These are phyloP conservation scores for Cyathus striatus DNA, from an alignment of 768 basidiomycete species.

Conservation along the genomic window DNA sequence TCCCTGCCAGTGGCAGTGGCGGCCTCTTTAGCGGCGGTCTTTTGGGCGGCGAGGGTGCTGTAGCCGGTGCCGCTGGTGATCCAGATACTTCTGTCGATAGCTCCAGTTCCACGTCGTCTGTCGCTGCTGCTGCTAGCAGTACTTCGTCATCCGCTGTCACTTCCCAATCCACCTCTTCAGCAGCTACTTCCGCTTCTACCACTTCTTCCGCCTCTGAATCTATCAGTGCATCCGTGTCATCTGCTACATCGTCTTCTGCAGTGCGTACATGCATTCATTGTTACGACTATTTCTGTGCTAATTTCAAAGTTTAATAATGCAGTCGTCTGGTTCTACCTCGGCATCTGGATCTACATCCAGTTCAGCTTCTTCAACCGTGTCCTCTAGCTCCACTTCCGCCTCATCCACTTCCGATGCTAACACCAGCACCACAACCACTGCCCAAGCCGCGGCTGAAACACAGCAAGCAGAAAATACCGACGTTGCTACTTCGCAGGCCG, in stretches of 20 bases:
- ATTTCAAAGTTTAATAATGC: background rate
- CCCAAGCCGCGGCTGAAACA: background rate
- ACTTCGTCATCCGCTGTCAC: slow-evolving; percentile 10
- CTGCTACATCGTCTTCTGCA: too few relatives aligned
- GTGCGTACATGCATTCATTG: too few relatives aligned
- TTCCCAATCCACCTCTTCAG: slow-evolving; percentile 10
- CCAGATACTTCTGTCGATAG: slow-evolving; percentile 8
- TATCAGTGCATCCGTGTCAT: background rate
- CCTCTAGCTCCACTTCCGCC: slow-evolving; percentile 6
- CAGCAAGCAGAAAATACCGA: background rate
- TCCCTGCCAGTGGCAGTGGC: slow-evolving; percentile 10
- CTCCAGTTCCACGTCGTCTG: slow-evolving; percentile 7
- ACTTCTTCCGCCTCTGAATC: slow-evolving; percentile 8
- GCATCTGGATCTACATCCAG: slow-evolving; percentile 7
- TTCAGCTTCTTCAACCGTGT: slow-evolving; percentile 4
- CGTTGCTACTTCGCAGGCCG: slow-evolving; percentile 10
- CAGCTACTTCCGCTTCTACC: slow-evolving; percentile 4
- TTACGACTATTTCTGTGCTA: background rate
- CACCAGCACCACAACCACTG: slow-evolving; percentile 12
- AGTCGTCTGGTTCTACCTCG: slow-evolving; percentile 15
- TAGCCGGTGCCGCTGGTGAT: slow-evolving; percentile 7
- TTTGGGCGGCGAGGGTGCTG: slow-evolving; percentile 27
- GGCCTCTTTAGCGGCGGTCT: slow-evolving; percentile 7
- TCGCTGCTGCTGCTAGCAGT: slow-evolving; percentile 10
- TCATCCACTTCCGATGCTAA: slow-evolving; percentile 13